Evolutionary conservation across 2,329 filamentous ascomycete species (phyloP).

Genomic region (Chrysoporthe deuterocubensis): DNA sequence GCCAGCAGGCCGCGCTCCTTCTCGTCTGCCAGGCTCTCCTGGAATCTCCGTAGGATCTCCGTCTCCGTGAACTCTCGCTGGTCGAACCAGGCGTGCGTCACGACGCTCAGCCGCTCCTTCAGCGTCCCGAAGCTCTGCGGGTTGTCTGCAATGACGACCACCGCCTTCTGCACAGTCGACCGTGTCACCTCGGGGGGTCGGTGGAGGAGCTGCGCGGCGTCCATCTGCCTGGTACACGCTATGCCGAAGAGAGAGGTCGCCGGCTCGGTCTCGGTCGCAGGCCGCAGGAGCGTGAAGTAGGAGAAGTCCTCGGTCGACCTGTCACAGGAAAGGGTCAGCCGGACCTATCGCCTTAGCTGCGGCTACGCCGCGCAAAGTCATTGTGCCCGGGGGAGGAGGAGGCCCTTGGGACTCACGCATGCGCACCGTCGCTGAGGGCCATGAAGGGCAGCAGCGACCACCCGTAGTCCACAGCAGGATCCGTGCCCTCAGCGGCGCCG

Average conservation of each 20-base stretch:
- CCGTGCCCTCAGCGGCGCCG: conserved; percentile 71
- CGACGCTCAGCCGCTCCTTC: conserved; percentile 84
- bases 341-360: neutral
- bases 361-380: neutral
- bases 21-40: conserved; percentile 80
- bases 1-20: conserved; percentile 60
- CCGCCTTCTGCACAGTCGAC: conserved; percentile 96
- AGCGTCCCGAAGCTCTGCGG: conserved; percentile 90
- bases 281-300: conserved; percentile 88
- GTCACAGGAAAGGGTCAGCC: conserved; percentile 15
- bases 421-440: conserved; percentile 93
- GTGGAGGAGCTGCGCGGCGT: conserved; percentile 75
- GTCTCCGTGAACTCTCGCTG: conserved; percentile 90
- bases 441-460: conserved; percentile 95
- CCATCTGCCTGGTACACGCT: conserved; percentile 90
- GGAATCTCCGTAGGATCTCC: conserved; percentile 88
- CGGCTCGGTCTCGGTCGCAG: conserved; percentile 56
- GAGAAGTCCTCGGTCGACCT: conserved; percentile 95
- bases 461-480: conserved; percentile 82
- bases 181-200: conserved; percentile 90
- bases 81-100: conserved; percentile 95
- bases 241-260: conserved; percentile 93
- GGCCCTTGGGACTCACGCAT: conserved; percentile 69
- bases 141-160: conserved; percentile 91
- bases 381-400: neutral